phyloP scores from a whole-genome alignment of 495 filamentous ascomycete species.

The Neurospora sp. region DNA sequence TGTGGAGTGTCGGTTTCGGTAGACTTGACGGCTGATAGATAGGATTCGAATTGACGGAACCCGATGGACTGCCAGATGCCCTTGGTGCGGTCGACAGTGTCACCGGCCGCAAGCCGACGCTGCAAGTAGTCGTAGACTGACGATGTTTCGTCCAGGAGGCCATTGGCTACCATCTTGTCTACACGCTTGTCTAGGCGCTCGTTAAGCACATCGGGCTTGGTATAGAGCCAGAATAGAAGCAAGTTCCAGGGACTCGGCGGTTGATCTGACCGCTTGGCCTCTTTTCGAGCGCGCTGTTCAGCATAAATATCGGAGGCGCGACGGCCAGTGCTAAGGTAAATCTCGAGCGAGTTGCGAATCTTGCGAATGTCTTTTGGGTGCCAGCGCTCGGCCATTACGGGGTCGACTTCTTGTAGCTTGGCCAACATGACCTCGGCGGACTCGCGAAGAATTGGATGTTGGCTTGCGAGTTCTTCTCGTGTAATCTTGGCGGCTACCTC shows the following conservation, averaged over 20 bases:
- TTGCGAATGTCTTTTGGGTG: constrained; percentile 88
- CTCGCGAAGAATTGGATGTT: constrained; percentile 63
- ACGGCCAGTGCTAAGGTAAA: constrained; percentile 69
- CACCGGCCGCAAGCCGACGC: constrained; percentile 36
- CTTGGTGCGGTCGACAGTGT: constrained; percentile 53
- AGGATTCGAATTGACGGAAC: constrained; percentile 78
- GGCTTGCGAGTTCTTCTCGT: constrained; percentile 27
- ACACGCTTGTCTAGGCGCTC: constrained; percentile 66
- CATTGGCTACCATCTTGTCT: constrained; percentile 67
- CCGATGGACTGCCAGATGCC: constrained; percentile 97
- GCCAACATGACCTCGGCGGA: constrained; percentile 59
- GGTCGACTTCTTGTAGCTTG: constrained; percentile 71
- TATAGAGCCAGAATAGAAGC: constrained; percentile 83
- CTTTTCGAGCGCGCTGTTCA: constrained; percentile 46
- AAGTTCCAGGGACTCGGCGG: constrained; percentile 44
- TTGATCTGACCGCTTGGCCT: constrained; percentile 9
- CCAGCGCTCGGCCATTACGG: constrained; percentile 82
- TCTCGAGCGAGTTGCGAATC: constrained; percentile 81
- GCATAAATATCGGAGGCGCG: constrained; percentile 82
- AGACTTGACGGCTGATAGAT: constrained; percentile 43
- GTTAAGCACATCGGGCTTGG: constrained; percentile 54
- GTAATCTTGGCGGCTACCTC: constrained; percentile 5
- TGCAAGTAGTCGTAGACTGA: constrained; percentile 47
- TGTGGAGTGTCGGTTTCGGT: constrained; percentile 5
- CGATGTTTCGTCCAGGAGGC: constrained; percentile 58